These are phyloP conservation scores for Lactarius deliciosus DNA, from an alignment of 768 basidiomycete species.

Conservation along the genomic window DNA sequence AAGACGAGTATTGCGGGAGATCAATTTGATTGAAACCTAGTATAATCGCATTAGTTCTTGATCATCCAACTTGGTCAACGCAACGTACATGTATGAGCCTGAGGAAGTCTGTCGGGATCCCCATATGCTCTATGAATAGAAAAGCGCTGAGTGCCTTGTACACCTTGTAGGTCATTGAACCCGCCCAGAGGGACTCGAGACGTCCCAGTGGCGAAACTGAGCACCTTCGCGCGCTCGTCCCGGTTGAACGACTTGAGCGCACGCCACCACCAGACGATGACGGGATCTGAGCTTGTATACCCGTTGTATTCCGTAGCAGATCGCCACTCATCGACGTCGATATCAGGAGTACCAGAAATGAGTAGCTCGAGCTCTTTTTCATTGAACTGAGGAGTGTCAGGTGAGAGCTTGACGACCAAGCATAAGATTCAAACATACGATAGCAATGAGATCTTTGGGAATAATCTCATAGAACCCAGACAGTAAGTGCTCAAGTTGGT, in stretches of 20 bases:
- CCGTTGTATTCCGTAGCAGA: conserved; percentile 90
- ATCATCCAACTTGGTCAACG: conserved; percentile 12
- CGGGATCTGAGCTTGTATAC: conserved; percentile 85
- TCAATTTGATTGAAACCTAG: conserved; percentile 93
- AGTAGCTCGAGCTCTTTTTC: conserved; percentile 92
- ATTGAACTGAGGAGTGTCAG: conserved; percentile 62
- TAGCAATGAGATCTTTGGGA: conserved; percentile 91
- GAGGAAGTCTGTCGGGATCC: conserved; percentile 78
- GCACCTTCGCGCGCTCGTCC: conserved; percentile 93
- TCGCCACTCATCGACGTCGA: conserved; percentile 97
- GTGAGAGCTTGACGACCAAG: conserved; percentile 29
- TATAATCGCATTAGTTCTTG: conserved; percentile 19
- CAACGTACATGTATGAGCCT: conserved; percentile 83
- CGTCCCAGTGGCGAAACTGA: conserved; percentile 94
- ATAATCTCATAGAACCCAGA: conserved; percentile 97
- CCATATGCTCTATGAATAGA: conserved; percentile 95
- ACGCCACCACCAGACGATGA: conserved; percentile 99
- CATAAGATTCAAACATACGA: conserved; percentile 52
- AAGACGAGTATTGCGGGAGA: conserved; percentile 91
- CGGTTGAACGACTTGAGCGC: conserved; percentile 96
- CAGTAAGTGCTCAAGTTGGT: conserved; percentile 89
- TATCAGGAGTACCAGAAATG: conserved; percentile 97
- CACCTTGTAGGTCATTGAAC: conserved; percentile 92
- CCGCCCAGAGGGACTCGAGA: conserved; percentile 93
- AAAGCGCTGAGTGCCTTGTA: conserved; percentile 91